Conservation (phyloP, 768 basidiomycete species). For the Multifurca ochricompacta region DNA sequence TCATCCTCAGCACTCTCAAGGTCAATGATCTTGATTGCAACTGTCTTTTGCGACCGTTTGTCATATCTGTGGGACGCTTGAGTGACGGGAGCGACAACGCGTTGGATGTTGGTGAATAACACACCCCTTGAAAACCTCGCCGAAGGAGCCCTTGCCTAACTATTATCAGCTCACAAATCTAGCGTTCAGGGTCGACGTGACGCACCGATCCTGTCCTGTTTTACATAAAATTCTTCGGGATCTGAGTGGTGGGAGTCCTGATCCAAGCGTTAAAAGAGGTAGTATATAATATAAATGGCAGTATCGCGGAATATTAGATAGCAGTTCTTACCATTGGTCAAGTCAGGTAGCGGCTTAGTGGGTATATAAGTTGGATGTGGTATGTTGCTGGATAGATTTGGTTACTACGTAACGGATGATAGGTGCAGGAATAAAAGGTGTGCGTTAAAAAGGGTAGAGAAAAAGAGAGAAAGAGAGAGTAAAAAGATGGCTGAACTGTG, state of each 20-base stretch:
- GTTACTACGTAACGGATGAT: not conserved
- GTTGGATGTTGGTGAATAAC: conserved; percentile 20
- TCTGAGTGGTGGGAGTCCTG: conserved; percentile 72
- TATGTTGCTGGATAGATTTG: conserved; percentile 4
- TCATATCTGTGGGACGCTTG: conserved; percentile 58
- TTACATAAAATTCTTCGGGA: conserved; percentile 95
- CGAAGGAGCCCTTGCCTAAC: conserved; percentile 94
- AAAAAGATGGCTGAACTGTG: not conserved
- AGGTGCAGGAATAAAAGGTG: not conserved
- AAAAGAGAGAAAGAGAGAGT: conserved; percentile 2
- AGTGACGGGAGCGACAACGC: conserved; percentile 3
- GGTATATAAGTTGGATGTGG: conserved; percentile 22
- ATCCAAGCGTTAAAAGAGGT: conserved; percentile 12
- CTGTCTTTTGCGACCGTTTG: conserved; percentile 90
- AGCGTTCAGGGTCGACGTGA: conserved; percentile 18
- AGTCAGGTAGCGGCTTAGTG: conserved; percentile 7
- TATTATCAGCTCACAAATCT: conserved; percentile 5
- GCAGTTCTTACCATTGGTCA: conserved; percentile 24
- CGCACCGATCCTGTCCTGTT: conserved; percentile 93
- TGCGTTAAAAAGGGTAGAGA: conserved; percentile 12
- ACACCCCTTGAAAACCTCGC: conserved; percentile 98
- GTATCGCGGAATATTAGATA: not conserved
- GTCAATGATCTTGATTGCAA: conserved; percentile 99
- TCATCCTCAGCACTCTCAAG: conserved; percentile 98
- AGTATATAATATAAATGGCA: conserved; percentile 11